These are phyloP conservation scores for Hydnomerulius pinastri DNA, from an alignment of 768 basidiomycete genomes.

Conservation along the genomic window DNA sequence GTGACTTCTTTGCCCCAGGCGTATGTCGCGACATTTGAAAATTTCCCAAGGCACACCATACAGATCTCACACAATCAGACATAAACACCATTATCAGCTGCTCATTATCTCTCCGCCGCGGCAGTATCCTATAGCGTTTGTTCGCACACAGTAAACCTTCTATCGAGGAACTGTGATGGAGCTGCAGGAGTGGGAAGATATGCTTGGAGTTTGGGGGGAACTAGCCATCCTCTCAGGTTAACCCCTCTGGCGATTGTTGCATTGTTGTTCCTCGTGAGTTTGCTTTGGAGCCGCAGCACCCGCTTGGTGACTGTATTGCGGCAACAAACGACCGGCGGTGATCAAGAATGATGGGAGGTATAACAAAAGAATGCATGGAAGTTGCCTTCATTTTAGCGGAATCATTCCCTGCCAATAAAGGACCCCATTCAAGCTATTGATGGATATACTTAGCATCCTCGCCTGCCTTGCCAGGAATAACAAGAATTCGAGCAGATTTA, in stretches of 20 bases:
- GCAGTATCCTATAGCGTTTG: not conserved
- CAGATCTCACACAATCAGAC: slow-evolving; percentile 22
- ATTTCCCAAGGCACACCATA: slow-evolving; percentile 10
- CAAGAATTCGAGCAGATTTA: not conserved
- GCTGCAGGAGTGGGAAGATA: not conserved
- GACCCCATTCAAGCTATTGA: not conserved
- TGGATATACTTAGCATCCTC: not conserved
- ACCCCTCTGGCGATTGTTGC: no score
- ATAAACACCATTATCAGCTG: slow-evolving; percentile 13
- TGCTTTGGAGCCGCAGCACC: not conserved
- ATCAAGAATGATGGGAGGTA: not conserved
- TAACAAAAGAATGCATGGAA: not conserved
- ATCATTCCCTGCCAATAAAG: no score
- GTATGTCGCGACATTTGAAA: slow-evolving; percentile 1
- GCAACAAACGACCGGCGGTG: not conserved
- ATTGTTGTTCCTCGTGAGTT: no score
- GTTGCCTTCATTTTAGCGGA: no score
- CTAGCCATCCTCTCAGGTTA: no score
- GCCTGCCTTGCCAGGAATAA: not conserved
- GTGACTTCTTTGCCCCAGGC: not conserved
- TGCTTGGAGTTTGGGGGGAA: not conserved
- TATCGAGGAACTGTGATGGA: not conserved
- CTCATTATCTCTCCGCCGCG: no score
- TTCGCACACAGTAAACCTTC: not conserved
- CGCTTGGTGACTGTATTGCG: not conserved